Conservation (phyloP, 306 rosid genomes). For the Coriaria nepalensis region DNA sequence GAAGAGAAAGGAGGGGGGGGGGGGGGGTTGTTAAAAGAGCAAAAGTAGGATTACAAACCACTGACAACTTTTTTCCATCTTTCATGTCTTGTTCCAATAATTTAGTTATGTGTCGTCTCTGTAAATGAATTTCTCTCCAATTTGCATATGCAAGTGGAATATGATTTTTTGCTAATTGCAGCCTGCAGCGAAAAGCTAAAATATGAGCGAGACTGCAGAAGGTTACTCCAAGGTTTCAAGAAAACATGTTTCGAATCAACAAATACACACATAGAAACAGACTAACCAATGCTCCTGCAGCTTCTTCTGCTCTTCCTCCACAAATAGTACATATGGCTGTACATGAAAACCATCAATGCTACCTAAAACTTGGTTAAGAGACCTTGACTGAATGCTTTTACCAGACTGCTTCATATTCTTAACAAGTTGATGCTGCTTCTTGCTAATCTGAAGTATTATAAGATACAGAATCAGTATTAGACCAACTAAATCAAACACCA, state of each 20-base stretch:
- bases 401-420: slow-evolving; percentile 85
- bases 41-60: slow-evolving; percentile 38
- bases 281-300: slow-evolving; percentile 87
- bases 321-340: slow-evolving; percentile 69
- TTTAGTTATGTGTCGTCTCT: slow-evolving; percentile 29
- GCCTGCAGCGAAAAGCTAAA: slow-evolving; percentile 39
- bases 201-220: slow-evolving; percentile 3
- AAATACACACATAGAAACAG: slow-evolving; percentile 6
- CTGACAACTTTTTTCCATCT: slow-evolving; percentile 23
- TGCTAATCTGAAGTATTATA: slow-evolving; percentile 61
- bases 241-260: background rate
- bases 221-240: slow-evolving; percentile 3
- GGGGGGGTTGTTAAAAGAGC: background rate
- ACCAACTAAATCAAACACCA: background rate
- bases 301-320: slow-evolving; percentile 80
- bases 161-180: slow-evolving; percentile 54
- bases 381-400: slow-evolving; percentile 57
- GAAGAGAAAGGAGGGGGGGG: slow-evolving; percentile 3
- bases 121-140: slow-evolving; percentile 41
- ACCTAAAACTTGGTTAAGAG: slow-evolving; percentile 83
- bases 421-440: slow-evolving; percentile 77
- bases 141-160: slow-evolving; percentile 54
- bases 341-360: slow-evolving; percentile 50
- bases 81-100: slow-evolving; percentile 51
- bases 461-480: slow-evolving; percentile 20